Base-by-base conservation (phyloP, 2,329 filamentous ascomycete genomes). In the Cytospora piceae region DNA sequence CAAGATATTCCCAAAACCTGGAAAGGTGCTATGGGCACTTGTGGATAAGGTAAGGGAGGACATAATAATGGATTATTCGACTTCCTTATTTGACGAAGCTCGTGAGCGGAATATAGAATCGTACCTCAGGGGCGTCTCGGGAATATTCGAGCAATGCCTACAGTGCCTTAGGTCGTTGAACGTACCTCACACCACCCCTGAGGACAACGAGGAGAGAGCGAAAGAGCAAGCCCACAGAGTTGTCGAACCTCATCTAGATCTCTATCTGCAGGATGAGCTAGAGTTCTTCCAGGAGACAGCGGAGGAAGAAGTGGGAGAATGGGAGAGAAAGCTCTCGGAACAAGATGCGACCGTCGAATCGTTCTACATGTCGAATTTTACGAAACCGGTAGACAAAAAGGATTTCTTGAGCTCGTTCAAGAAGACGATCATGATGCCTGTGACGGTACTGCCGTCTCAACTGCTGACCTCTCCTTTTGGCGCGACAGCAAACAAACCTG, bases 401-500 rank as follows among this genome's bases (percentile, higher is more conserved):
- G 95, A 99, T 75, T 99, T 99, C 72, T 76, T 99, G 68, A 95
- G 90, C 55, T 97, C 94, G 0, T 99, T 99, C 82, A 97, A 93
- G 74, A 98, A 98, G 77, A 95, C 99, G 11, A 92, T 99, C 70
- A 97, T 99, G 94, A 96, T 97, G 89, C 95, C 95, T 2, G 94
- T 99, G 58, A 96, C 92, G 61, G 94, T 93, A 11, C 81, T 98
- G 4, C 92, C 93, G 1, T 89, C 85, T 56, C 83, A 92, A 67
- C 78, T 85, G 7, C 79, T 86, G 58, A 81, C 82, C 11, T 86
- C 81, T n/a, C 83, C 83, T 63, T 92, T 87, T 73, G 83, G 79
- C 67, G 77, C 77, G 42, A 74, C 73, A 3, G 73, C 75, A 63
- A 58, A 73, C 57, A 83, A 80, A 62, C 74, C 80, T 0, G 66